Evolutionary conservation across 2,329 filamentous ascomycete species (phyloP).

Genomic region (Zasmidium citrigriseum): DNA sequence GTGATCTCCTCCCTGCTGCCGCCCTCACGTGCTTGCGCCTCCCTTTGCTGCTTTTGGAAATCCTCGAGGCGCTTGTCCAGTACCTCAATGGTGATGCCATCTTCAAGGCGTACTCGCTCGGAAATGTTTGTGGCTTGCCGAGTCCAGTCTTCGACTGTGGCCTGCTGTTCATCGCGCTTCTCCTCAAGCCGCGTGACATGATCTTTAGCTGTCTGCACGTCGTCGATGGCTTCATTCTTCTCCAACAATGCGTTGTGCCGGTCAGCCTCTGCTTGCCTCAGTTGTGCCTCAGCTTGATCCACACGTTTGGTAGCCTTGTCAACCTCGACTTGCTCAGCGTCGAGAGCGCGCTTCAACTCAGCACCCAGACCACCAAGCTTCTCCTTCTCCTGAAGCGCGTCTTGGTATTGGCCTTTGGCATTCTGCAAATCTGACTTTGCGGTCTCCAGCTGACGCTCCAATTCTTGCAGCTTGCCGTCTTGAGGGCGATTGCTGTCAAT

Average conservation of each 20-base stretch:
- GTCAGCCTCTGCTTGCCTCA: slow-evolving; percentile 33
- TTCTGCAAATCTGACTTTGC: slow-evolving; percentile 51
- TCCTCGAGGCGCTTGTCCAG: slow-evolving; percentile 32
- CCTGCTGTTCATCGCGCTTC: slow-evolving; percentile 31
- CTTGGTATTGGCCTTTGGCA: slow-evolving; percentile 48
- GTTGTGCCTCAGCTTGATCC: slow-evolving; percentile 34
- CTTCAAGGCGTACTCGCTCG: slow-evolving; percentile 29
- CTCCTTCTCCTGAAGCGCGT: slow-evolving; percentile 49
- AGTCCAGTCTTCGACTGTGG: slow-evolving; percentile 28
- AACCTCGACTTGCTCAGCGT: slow-evolving; percentile 32
- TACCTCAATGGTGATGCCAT: slow-evolving; percentile 34
- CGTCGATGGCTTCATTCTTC: slow-evolving; percentile 45
- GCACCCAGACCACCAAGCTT: slow-evolving; percentile 40
- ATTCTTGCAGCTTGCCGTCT: slow-evolving; percentile 56
- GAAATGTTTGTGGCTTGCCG: slow-evolving; percentile 24
- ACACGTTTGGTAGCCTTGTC: slow-evolving; percentile 25
- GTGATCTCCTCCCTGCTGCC: slow-evolving; percentile 34
- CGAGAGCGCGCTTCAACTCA: slow-evolving; percentile 34
- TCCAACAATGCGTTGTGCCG: slow-evolving; percentile 39
- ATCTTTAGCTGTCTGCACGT: slow-evolving; percentile 36
- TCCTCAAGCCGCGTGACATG: slow-evolving; percentile 32
- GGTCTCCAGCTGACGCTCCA: slow-evolving; percentile 55
- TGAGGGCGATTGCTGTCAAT: slow-evolving; percentile 60
- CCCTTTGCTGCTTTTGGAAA: not conserved
- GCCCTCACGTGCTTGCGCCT: slow-evolving; percentile 31